phyloP scores from a whole-genome alignment of 495 filamentous ascomycete species.

The Talaromyces liani region DNA sequence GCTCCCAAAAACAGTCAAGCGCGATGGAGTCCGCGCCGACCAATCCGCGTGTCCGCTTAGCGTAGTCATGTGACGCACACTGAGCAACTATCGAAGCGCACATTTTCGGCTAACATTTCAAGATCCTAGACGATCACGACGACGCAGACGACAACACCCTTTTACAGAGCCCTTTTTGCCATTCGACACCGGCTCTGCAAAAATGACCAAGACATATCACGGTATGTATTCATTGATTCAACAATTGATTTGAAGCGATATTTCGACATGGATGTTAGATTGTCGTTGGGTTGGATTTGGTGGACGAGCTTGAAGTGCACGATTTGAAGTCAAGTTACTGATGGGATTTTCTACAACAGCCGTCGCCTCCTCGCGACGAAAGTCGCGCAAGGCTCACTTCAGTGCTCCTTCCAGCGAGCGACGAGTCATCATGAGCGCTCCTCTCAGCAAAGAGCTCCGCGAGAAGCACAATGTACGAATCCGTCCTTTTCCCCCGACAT shows the following conservation, averaged over 20 bases:
- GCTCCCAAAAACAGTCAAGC: background rate
- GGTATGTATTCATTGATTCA: slow-evolving; percentile 20
- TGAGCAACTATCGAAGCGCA: slow-evolving; percentile 9
- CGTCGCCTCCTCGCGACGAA: slow-evolving; percentile 80
- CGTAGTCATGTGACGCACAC: slow-evolving; percentile 38
- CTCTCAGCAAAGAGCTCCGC: slow-evolving; percentile 88
- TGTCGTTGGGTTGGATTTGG: background rate
- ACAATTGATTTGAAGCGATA: background rate
- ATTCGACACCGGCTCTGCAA: slow-evolving; percentile 20
- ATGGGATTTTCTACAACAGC: slow-evolving; percentile 30
- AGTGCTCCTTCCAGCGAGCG: slow-evolving; percentile 82
- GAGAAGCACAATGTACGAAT: slow-evolving; percentile 82
- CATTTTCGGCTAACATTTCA: slow-evolving; percentile 17
- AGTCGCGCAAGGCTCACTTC: slow-evolving; percentile 98
- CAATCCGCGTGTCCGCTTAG: slow-evolving; percentile 23
- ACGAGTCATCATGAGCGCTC: slow-evolving; percentile 88
- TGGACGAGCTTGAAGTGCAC: background rate
- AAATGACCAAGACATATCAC: slow-evolving; percentile 35
- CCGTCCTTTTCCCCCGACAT: background rate
- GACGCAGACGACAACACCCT: slow-evolving; percentile 17
- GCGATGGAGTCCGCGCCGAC: slow-evolving; percentile 3
- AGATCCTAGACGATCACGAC: slow-evolving; percentile 16
- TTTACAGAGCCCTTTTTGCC: slow-evolving; percentile 17
- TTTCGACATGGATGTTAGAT: background rate
- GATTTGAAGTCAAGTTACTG: slow-evolving; percentile 2